Conservation (phyloP, 73 alveolate species). For the Stentor coeruleus region DNA sequence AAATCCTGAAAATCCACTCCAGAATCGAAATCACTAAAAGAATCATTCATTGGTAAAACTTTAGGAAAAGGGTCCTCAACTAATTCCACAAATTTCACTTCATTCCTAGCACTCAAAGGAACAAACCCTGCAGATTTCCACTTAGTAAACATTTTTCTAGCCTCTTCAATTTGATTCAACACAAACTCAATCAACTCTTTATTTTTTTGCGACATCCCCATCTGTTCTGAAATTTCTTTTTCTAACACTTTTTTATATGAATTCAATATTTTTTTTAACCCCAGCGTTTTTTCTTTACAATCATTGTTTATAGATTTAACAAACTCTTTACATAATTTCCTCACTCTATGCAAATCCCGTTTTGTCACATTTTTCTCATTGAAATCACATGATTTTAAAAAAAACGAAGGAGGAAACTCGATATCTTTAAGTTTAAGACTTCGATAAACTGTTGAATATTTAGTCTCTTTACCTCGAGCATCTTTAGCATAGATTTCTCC, state of each 20-base stretch:
- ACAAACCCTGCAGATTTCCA: too few species aligned
- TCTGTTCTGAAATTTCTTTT: neutral
- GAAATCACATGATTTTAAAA: neutral
- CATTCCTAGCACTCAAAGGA: neutral
- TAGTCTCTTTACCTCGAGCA: neutral
- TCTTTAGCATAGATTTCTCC: neutral
- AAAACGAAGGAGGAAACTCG: constrained; percentile 7
- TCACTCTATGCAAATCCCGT: neutral
- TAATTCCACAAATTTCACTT: too few species aligned
- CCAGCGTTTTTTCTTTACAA: neutral
- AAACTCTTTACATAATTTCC: neutral
- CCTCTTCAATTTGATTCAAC: too few species aligned
- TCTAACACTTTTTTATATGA: neutral
- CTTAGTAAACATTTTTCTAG: too few species aligned
- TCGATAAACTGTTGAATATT: neutral
- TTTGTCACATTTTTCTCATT: neutral
- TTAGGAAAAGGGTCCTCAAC: neutral
- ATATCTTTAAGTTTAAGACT: neutral
- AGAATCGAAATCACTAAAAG: too few species aligned
- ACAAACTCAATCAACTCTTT: too few species aligned
- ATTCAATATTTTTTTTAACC: neutral
- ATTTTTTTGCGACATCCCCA: too few species aligned
- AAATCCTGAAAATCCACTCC: too few species aligned
- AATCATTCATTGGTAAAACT: neutral
- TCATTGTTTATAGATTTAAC: too few species aligned